These are phyloP conservation scores for Cicer yamashitae DNA, from an alignment of 306 rosid genomes.

Conservation along the genomic window DNA sequence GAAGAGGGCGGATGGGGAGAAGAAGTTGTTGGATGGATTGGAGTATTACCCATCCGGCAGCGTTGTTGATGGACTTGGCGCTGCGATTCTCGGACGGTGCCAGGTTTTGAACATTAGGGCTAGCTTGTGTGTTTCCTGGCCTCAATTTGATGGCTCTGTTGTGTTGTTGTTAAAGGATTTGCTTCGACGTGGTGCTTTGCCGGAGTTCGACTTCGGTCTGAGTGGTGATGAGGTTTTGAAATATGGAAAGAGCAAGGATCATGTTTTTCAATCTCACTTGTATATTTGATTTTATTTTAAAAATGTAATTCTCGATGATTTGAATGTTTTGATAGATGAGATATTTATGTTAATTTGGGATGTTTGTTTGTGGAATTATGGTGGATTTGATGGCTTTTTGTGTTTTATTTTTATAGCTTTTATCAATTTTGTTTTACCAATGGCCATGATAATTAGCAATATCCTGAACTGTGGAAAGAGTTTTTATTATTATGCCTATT, in stretches of 20 bases:
- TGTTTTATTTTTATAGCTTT: slow-evolving; percentile 6
- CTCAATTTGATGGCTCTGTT: slow-evolving; percentile 61
- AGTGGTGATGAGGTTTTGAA: slow-evolving; percentile 41
- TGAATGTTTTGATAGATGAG: not conserved
- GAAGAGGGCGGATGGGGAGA: slow-evolving; percentile 39
- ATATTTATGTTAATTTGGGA: not conserved
- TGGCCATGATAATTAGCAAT: slow-evolving; percentile 6
- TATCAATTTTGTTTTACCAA: not conserved
- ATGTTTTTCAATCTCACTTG: slow-evolving; percentile 60
- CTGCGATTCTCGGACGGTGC: slow-evolving; percentile 73
- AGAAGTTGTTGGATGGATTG: slow-evolving; percentile 48
- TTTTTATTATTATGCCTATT: not conserved
- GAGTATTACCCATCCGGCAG: slow-evolving; percentile 85
- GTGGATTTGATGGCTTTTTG: not conserved
- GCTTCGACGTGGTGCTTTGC: slow-evolving; percentile 49
- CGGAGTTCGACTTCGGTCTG: slow-evolving; percentile 47
- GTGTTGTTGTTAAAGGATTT: slow-evolving; percentile 57
- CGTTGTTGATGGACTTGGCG: slow-evolving; percentile 76
- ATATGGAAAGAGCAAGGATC: slow-evolving; percentile 56
- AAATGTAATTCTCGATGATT: not conserved
- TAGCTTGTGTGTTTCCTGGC: slow-evolving; percentile 77
- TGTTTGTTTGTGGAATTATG: not conserved
- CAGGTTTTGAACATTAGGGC: slow-evolving; percentile 67
- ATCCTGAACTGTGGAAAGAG: not conserved
- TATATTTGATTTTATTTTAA: slow-evolving; percentile 55